Conservation (phyloP, 192 early-diverging fungal genomes). For the Backusella australiensis region DNA sequence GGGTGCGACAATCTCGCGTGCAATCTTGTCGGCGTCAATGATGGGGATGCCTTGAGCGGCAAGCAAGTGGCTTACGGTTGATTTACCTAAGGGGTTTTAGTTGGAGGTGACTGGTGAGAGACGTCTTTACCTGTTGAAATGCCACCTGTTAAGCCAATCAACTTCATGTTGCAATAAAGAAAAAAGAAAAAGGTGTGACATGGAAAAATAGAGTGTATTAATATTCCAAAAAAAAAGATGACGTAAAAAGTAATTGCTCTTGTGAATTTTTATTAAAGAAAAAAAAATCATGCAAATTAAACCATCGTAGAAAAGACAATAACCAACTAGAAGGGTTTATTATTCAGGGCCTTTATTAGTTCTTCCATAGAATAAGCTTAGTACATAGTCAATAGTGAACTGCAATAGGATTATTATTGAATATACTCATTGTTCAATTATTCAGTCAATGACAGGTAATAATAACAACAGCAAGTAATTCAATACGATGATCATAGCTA, state of each 20-base stretch:
- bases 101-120: not conserved
- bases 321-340: no score
- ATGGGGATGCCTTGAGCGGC: slow-evolving; percentile 59
- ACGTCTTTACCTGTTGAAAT: slow-evolving; percentile 72
- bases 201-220: not conserved
- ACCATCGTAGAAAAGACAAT: no score
- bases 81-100: slow-evolving; percentile 64
- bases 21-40: slow-evolving; percentile 91
- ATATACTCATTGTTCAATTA: no score
- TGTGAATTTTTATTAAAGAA: not conserved
- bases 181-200: not conserved
- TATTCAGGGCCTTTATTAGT: not conserved
- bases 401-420: no score
- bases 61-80: slow-evolving; percentile 75
- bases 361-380: not conserved
- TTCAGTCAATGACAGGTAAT: not conserved
- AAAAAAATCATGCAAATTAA: no score
- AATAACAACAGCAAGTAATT: not conserved
- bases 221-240: not conserved
- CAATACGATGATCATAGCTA: no score
- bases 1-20: slow-evolving; percentile 81
- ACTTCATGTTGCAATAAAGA: slow-evolving; percentile 60
- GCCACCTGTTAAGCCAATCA: slow-evolving; percentile 94
- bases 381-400: no score
- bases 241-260: not conserved